Evolutionary conservation across 2,329 filamentous ascomycete species (phyloP).

Genomic region (Penicillium occitanis): DNA sequence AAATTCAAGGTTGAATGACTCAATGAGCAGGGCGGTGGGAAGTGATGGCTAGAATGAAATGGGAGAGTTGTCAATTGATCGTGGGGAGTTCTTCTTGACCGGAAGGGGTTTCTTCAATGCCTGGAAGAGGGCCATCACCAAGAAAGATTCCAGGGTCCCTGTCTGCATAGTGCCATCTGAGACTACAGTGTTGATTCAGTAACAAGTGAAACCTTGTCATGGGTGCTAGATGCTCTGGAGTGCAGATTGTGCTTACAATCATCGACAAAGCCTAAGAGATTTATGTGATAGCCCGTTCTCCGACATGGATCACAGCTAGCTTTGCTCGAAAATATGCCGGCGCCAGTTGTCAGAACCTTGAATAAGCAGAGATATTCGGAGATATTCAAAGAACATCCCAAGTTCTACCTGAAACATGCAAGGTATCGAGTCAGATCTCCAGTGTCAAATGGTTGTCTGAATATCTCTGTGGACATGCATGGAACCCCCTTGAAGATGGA

Average conservation of each 20-base stretch:
- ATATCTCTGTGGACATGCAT: too few species aligned
- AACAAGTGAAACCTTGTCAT: neutral
- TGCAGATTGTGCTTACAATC: neutral
- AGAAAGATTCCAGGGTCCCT: neutral
- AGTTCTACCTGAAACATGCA: too few species aligned
- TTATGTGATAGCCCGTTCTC: neutral
- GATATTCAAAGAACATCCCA: too few species aligned
- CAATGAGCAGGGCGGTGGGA: neutral
- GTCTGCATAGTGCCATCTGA: neutral
- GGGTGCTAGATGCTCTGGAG: neutral
- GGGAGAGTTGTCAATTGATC: neutral
- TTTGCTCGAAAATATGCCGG: too few species aligned
- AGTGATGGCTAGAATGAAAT: neutral
- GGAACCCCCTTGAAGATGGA: too few species aligned
- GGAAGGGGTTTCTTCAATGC: neutral
- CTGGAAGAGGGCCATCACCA: neutral
- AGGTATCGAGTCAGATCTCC: too few species aligned
- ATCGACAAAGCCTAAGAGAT: neutral
- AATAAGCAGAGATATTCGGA: too few species aligned
- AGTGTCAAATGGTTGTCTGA: too few species aligned
- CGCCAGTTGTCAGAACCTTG: too few species aligned
- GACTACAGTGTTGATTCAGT: neutral
- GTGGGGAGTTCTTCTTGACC: neutral
- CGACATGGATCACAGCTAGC: too few species aligned
- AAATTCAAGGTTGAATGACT: neutral